Conservation (phyloP, 257 asterid species). For the Ballota nigra region DNA sequence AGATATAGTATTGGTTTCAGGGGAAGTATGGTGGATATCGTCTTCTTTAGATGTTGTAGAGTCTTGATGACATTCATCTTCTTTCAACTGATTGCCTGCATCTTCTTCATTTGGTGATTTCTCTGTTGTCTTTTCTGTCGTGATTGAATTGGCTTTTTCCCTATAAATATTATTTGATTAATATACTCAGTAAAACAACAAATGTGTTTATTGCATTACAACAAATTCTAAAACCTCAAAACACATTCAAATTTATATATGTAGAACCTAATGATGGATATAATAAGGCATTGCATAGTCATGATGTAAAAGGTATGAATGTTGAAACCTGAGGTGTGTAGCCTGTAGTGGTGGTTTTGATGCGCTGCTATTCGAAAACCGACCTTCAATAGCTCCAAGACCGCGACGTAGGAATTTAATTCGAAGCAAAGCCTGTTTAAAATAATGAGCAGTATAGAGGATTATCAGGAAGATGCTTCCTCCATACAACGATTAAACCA, state of each 20-base stretch:
- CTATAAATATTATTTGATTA: conserved; percentile 28
- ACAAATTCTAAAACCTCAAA: no score
- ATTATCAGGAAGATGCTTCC: no score
- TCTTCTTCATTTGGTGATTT: no score
- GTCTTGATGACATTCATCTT: neutral
- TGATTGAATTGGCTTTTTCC: conserved; percentile 35
- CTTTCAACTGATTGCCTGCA: conserved; percentile 4
- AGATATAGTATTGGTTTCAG: neutral
- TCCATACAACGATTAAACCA: no score
- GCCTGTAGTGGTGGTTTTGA: conserved; percentile 30
- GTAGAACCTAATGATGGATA: no score
- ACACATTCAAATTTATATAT: no score
- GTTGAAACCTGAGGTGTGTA: conserved; percentile 41
- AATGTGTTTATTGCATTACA: neutral
- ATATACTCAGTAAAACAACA: conserved; percentile 7
- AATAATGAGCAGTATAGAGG: no score
- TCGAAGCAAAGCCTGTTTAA: conserved; percentile 63
- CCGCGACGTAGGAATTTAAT: conserved; percentile 57
- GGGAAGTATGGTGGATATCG: no score
- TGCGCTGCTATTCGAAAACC: conserved; percentile 24
- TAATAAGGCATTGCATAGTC: no score
- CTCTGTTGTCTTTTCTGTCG: conserved; percentile 20
- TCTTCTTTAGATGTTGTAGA: conserved; percentile 15
- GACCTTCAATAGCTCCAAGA: conserved; percentile 41
- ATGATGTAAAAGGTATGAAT: neutral